Base-by-base conservation (phyloP, 2,329 filamentous ascomycete species). In the Nemania sp. region DNA sequence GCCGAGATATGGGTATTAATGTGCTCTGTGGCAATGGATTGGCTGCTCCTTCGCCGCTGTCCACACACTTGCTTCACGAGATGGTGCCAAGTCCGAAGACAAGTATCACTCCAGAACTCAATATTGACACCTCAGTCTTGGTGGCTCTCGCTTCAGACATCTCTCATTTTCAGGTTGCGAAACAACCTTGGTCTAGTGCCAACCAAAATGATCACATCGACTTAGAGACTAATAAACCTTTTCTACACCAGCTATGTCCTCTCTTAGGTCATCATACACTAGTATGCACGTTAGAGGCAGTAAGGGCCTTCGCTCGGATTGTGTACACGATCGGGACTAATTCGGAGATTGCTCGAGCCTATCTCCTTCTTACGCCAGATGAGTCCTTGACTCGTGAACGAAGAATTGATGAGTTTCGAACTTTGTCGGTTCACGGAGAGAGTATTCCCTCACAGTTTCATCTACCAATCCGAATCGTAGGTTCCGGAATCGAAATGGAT, bases 121-220 rank as follows among this genome's bases (percentile, higher is more conserved):
- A 87, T 63, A 77, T 87, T 50, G 84, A 87, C 68, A 86, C 83
- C 49, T 90, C 88, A 1, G 81, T 90, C 41, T 77, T 92, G 5
- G 79, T 92, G 5, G 88, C 87, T 4, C 74, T 91, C 2, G 81
- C 87, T 1, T 90, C 88, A 0, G 89, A 92, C 63, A 83, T 91
- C 22, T 88, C 86, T 2, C 86, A 91, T 66, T 64, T 65, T 4
- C 54, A 60, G 6, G 70, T 77, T 5, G 44, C 61, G 0, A 60
- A 67, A 24, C 66, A 75, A 53, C 64, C 71, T 1, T 73, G 73
- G 66, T 73, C 73, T 61, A 84, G 86, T 60, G 75, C 72, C 19
- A 81, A 83, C 37, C 83, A 90, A 44, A 73, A 80, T 45, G 77
- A 80, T 12, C 86, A 90, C 64, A 82, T 90, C 54, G 77, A 83